Conservation (phyloP, 805 yeast species). For the Suhomyces faveliae region DNA sequence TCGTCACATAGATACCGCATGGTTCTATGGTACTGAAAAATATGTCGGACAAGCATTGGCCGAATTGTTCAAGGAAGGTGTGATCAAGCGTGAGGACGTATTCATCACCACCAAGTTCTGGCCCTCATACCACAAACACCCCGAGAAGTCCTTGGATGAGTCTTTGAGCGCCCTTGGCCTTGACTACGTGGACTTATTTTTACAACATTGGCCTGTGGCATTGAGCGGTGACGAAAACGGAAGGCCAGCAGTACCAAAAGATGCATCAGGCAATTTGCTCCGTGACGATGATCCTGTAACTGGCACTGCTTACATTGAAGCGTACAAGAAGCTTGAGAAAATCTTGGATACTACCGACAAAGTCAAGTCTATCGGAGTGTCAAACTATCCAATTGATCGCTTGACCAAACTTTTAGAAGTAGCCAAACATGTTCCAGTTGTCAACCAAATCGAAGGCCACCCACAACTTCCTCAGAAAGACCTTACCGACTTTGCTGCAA, state of each 20-base stretch:
- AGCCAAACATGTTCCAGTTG: constrained; percentile 48
- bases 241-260: constrained; percentile 34
- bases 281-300: constrained; percentile 36
- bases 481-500: constrained; percentile 36
- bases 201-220: constrained; percentile 53
- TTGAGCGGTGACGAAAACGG: constrained; percentile 42
- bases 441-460: constrained; percentile 48
- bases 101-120: constrained; percentile 40
- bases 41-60: constrained; percentile 46
- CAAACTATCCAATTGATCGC: constrained; percentile 43
- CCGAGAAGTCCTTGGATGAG: constrained; percentile 39
- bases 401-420: constrained; percentile 33
- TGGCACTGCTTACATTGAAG: constrained; percentile 31
- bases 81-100: constrained; percentile 45
- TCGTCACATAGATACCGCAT: constrained; percentile 53
- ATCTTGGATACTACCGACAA: constrained; percentile 27
- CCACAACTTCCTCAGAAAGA: constrained; percentile 39
- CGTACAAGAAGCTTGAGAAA: constrained; percentile 30
- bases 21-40: constrained; percentile 47
- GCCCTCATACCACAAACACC: constrained; percentile 44
- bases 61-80: constrained; percentile 48
- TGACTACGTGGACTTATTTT: constrained; percentile 46
- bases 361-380: constrained; percentile 56
- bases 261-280: constrained; percentile 32
- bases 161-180: constrained; percentile 42